phyloP scores from a whole-genome alignment of 306 rosid species.

The Coriaria nepalensis region DNA sequence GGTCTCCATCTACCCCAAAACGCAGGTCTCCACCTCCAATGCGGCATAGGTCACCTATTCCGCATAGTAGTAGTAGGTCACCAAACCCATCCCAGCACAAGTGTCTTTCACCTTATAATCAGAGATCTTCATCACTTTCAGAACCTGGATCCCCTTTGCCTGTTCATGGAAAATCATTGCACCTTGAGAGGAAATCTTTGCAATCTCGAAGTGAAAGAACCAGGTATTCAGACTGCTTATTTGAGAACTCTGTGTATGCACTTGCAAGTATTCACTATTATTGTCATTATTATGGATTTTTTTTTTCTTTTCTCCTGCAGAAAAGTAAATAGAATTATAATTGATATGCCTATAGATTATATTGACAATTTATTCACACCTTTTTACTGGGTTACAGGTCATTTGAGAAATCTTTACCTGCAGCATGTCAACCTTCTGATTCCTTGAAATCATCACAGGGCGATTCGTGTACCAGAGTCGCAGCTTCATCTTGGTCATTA shows the following conservation, averaged over 20 bases:
- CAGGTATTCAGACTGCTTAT: slow-evolving; percentile 30
- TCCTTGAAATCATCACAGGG: slow-evolving; percentile 23
- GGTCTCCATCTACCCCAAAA: slow-evolving; percentile 11
- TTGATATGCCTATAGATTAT: not conserved
- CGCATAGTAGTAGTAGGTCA: slow-evolving; percentile 28
- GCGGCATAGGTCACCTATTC: slow-evolving; percentile 28
- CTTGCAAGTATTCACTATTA: not conserved
- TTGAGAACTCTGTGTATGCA: not conserved
- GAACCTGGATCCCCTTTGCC: slow-evolving; percentile 33
- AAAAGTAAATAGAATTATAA: too few species aligned
- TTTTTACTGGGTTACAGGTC: slow-evolving; percentile 23
- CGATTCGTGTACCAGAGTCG: slow-evolving; percentile 21
- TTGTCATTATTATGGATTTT: not conserved
- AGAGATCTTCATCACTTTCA: slow-evolving; percentile 41
- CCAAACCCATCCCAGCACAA: slow-evolving; percentile 25
- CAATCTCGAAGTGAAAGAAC: slow-evolving; percentile 34
- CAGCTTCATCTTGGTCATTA: slow-evolving; percentile 24
- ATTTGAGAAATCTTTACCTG: slow-evolving; percentile 23
- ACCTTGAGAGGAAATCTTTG: slow-evolving; percentile 28
- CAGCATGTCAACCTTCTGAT: slow-evolving; percentile 24
- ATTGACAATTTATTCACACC: not conserved
- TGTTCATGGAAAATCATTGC: slow-evolving; percentile 23
- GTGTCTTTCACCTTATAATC: slow-evolving; percentile 35
- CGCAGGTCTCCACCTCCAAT: slow-evolving; percentile 10
- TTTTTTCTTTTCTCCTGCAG: too few species aligned